Evolutionary conservation across 805 yeast genomes (phyloP).

Genomic region (Wickerhamomyces bovis): DNA sequence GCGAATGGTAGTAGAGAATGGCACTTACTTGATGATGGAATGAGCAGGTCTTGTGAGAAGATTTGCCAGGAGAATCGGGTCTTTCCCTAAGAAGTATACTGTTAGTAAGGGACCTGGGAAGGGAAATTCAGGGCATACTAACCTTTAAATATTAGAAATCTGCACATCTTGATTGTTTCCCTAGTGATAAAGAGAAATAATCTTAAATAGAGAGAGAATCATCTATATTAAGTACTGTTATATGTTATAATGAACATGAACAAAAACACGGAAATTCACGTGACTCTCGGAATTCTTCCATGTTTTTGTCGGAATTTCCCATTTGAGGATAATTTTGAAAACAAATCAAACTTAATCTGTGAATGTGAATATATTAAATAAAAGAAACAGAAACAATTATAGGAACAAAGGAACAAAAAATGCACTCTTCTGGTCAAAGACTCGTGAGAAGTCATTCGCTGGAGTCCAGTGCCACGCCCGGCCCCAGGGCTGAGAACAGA

Average conservation of each 20-base stretch:
- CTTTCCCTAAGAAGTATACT: constrained; percentile 46
- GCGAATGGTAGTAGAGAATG: too few relatives aligned
- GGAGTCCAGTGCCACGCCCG: neutral
- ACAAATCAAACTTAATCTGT: too few relatives aligned
- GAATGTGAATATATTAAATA: too few relatives aligned
- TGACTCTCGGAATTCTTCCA: neutral
- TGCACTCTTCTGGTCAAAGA: neutral
- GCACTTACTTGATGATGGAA: constrained; percentile 73
- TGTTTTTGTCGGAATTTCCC: too few relatives aligned
- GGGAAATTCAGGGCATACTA: neutral
- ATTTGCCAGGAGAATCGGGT: constrained; percentile 80
- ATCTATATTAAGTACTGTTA: too few relatives aligned
- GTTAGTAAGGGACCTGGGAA: neutral
- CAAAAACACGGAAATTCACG: neutral
- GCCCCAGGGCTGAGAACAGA: neutral
- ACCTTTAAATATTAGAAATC: constrained; percentile 82
- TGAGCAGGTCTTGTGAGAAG: constrained; percentile 92
- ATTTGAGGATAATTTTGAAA: too few relatives aligned
- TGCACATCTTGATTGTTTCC: constrained; percentile 53
- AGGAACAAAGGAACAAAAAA: too few relatives aligned
- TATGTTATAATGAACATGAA: too few relatives aligned
- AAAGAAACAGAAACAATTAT: too few relatives aligned
- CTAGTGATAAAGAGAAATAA: too few relatives aligned
- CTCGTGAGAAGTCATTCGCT: neutral
- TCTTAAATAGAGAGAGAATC: too few relatives aligned